Evolutionary conservation across 768 basidiomycete species (phyloP).

Genomic region (Boletus rex-veris): DNA sequence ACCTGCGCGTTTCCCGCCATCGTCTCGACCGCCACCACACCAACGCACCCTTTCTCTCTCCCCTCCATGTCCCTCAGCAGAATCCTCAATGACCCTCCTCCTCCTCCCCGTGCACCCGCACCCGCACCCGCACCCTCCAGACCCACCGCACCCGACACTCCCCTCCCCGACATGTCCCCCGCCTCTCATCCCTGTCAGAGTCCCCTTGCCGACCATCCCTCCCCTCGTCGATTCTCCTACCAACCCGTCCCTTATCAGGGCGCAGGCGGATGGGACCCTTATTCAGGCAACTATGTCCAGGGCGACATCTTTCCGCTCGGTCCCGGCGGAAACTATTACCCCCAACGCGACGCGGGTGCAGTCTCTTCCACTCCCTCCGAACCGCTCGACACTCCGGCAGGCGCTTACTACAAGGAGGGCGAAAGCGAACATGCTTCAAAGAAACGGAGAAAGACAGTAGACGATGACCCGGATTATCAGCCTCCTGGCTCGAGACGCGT

Average conservation of each 20-base stretch:
- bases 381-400: conserved; percentile 11
- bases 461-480: conserved; percentile 55
- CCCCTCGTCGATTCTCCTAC: conserved; percentile 33
- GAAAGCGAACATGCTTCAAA: conserved; percentile 35
- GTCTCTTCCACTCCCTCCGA: conserved; percentile 19
- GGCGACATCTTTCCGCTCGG: conserved; percentile 37
- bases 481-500: conserved; percentile 51
- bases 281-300: conserved; percentile 37
- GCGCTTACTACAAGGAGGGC: conserved; percentile 31
- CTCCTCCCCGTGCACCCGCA: conserved; percentile 26
- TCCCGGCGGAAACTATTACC: conserved; percentile 36
- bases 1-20: conserved; percentile 33
- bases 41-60: conserved; percentile 9
- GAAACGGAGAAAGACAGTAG: conserved; percentile 47
- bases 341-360: conserved; percentile 22
- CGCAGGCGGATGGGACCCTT: conserved; percentile 38
- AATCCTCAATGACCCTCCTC: conserved; percentile 75
- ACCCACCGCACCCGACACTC: conserved; percentile 19
- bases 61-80: conserved; percentile 68
- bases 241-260: conserved; percentile 40
- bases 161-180: conserved; percentile 24
- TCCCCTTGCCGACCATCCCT: conserved; percentile 30
- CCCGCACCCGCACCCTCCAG: conserved; percentile 8
- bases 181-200: conserved; percentile 20
- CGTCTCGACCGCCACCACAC: conserved; percentile 23